phyloP scores from a whole-genome alignment of 2,329 filamentous ascomycete species.

The Sporothrix euskadiensis region DNA sequence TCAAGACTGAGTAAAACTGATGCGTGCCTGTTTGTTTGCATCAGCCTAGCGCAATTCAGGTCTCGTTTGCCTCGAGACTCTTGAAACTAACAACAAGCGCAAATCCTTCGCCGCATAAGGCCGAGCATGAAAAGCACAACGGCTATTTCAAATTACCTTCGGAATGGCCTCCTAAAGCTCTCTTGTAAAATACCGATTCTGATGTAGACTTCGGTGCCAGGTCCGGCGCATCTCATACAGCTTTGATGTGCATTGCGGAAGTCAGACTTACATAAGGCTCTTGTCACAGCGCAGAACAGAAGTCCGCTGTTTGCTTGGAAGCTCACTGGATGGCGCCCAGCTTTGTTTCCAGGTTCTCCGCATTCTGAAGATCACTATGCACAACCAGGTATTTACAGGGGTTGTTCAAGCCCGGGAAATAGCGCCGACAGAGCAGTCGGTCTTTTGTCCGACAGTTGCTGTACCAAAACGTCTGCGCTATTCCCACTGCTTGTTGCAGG shows the following conservation, averaged over 20 bases:
- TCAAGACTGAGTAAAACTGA: no score
- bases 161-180: background rate
- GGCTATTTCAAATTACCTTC: background rate
- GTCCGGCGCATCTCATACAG: background rate
- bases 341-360: background rate
- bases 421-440: background rate
- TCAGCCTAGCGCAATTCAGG: no score
- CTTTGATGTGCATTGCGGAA: background rate
- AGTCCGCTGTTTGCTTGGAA: background rate
- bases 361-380: no score
- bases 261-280: background rate
- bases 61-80: no score
- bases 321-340: background rate
- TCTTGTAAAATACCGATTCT: background rate
- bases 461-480: background rate
- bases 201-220: background rate
- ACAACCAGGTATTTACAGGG: background rate
- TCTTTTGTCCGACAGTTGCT: background rate
- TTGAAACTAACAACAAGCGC: no score
- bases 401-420: background rate
- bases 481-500: background rate
- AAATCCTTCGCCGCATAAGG: background rate
- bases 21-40: no score
- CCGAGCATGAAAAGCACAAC: background rate
- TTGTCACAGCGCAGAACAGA: background rate